Conservation (phyloP, 768 basidiomycete species). For the Cystofilobasidium ferigula region DNA sequence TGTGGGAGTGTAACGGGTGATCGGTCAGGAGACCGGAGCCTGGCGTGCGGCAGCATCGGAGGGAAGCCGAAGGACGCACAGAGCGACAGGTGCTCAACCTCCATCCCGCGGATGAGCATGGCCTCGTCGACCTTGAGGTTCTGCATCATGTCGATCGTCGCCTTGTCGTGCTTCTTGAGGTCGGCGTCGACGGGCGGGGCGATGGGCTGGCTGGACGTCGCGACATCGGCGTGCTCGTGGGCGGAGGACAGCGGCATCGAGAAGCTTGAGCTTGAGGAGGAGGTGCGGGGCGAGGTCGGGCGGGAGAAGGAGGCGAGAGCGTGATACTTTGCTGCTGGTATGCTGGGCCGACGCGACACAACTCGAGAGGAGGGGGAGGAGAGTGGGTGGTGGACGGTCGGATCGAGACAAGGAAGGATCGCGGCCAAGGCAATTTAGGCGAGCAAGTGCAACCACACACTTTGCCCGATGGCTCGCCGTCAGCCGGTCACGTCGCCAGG, state of each 20-base stretch:
- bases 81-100: constrained; percentile 3
- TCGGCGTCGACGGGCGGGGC: background rate
- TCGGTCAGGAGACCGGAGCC: background rate
- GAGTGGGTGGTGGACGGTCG: no score
- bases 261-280: background rate
- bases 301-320: background rate
- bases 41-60: background rate
- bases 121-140: constrained; percentile 10
- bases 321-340: no score
- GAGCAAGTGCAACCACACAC: no score
- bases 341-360: no score
- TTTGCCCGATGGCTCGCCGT: no score
- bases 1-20: background rate
- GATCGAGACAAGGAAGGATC: no score
- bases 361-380: no score
- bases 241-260: background rate
- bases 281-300: background rate
- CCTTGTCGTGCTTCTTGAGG: background rate
- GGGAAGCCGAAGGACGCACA: background rate
- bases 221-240: background rate
- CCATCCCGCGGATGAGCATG: background rate
- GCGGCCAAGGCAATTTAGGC: no score
- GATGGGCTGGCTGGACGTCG: background rate
- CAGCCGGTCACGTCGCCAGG: no score
- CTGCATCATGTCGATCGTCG: background rate